Evolutionary conservation across 176 grass and related monocot genomes (phyloP).

Genomic region (Thalia dealbata): DNA sequence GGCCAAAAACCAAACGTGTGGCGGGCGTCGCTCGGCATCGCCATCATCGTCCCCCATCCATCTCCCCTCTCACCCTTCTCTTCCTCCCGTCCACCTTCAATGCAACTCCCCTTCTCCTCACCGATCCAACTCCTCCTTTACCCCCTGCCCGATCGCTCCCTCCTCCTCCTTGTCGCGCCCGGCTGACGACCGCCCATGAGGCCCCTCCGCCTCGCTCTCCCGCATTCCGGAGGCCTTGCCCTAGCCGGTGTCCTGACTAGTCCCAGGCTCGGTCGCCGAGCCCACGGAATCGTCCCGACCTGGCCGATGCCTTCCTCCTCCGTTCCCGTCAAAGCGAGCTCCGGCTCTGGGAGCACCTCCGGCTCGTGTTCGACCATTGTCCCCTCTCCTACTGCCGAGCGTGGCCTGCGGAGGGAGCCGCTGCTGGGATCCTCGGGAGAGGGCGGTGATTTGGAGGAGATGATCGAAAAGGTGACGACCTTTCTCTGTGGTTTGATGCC

Average conservation of each 20-base stretch:
- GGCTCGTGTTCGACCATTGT: neutral
- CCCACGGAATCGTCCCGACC: neutral
- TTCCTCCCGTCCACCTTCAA: slow-evolving; percentile 3
- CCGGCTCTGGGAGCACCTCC: neutral
- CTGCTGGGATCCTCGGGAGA: neutral
- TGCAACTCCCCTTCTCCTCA: neutral
- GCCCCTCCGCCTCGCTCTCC: neutral
- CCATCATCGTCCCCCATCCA: neutral
- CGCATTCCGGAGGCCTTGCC: neutral
- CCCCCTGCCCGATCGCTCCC: neutral
- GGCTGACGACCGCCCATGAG: neutral
- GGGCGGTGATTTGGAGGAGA: neutral
- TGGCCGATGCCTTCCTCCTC: neutral
- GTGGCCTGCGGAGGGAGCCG: neutral
- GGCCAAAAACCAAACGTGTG: neutral
- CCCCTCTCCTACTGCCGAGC: neutral
- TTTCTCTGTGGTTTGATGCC: neutral
- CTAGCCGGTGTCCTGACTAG: neutral
- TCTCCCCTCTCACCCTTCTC: neutral
- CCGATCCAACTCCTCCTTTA: neutral
- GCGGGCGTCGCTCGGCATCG: neutral
- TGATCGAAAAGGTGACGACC: neutral
- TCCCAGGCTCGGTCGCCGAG: neutral
- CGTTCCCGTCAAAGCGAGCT: slow-evolving; percentile 3
- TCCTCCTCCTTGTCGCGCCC: neutral